Percentiles rank a stretch among this genome's conserved stretches.
These are phyloP conservation scores for Eucalyptus brandiana DNA, from an alignment of 345 rosid species.

Conservation along the genomic window DNA sequence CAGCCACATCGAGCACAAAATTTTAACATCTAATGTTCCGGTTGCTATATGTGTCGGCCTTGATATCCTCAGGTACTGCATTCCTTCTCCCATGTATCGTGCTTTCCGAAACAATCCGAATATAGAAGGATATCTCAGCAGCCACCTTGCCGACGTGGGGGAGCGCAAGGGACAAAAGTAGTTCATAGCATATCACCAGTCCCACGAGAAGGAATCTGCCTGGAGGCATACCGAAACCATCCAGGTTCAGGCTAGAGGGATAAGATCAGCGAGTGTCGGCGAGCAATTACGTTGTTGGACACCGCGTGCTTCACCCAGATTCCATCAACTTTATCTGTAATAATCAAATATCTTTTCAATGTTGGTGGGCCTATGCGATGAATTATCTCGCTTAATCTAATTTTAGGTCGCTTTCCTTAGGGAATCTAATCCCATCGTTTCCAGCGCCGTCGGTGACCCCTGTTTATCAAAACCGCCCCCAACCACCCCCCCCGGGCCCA, in stretches of 20 bases:
- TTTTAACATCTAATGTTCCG: not conserved
- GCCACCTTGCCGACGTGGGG: not conserved
- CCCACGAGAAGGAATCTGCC: not conserved
- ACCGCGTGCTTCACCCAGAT: not conserved
- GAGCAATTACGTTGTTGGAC: not conserved
- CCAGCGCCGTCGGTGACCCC: not conserved
- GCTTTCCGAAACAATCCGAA: not conserved
- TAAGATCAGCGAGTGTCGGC: not conserved
- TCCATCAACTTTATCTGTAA: not conserved
- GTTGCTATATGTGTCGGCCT: not conserved
- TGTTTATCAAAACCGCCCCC: no score
- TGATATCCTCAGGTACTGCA: not conserved
- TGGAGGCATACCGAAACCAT: not conserved
- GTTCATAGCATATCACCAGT: not conserved
- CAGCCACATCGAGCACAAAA: not conserved
- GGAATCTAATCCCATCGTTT: not conserved
- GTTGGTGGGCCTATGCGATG: not conserved
- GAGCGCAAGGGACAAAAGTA: not conserved
- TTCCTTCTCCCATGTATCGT: not conserved
- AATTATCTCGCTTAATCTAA: not conserved
- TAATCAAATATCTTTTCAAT: no score
- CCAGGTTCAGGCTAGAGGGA: not conserved
- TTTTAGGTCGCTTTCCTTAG: not conserved
- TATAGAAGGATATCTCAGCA: not conserved
- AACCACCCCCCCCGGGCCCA: no score